These are phyloP conservation scores for Pythium aquatile DNA, from an alignment of 352 stramenopile genomes.

Conservation along the genomic window DNA sequence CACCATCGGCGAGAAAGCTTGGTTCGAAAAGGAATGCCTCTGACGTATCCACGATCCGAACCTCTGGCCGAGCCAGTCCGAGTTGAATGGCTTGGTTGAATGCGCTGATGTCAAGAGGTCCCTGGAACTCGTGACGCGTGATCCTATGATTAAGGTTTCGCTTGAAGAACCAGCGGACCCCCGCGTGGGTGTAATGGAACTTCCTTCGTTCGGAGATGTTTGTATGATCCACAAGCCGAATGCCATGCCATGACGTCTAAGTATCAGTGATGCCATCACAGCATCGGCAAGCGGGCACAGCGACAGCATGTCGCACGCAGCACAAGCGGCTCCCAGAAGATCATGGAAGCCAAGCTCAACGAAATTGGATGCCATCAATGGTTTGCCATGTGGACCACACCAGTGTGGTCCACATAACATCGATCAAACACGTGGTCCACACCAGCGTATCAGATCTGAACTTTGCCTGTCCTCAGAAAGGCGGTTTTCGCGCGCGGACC, in stretches of 20 bases:
- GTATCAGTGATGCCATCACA: background rate
- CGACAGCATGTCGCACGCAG: background rate
- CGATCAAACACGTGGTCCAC: conserved; percentile 1
- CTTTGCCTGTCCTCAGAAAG: background rate
- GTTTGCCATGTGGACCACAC: background rate
- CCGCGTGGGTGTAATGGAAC: background rate
- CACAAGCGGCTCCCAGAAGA: background rate
- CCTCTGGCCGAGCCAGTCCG: too few species aligned
- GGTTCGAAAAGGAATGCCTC: background rate
- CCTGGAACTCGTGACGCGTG: too few species aligned
- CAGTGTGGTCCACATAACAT: background rate
- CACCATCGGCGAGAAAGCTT: background rate
- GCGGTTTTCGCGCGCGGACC: conserved; percentile 9
- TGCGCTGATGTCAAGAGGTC: too few species aligned
- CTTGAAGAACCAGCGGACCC: too few species aligned
- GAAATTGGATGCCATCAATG: background rate
- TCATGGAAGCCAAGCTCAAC: background rate
- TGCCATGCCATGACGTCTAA: background rate
- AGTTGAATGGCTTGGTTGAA: too few species aligned
- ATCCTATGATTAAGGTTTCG: too few species aligned
- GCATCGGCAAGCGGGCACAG: background rate
- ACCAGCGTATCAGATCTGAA: conserved; percentile 1
- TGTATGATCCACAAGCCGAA: background rate
- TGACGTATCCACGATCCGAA: background rate
- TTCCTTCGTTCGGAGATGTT: background rate